These are phyloP conservation scores for Porodaedalea pini DNA, from an alignment of 1,284 basidiomycete species.

Conservation along the genomic window DNA sequence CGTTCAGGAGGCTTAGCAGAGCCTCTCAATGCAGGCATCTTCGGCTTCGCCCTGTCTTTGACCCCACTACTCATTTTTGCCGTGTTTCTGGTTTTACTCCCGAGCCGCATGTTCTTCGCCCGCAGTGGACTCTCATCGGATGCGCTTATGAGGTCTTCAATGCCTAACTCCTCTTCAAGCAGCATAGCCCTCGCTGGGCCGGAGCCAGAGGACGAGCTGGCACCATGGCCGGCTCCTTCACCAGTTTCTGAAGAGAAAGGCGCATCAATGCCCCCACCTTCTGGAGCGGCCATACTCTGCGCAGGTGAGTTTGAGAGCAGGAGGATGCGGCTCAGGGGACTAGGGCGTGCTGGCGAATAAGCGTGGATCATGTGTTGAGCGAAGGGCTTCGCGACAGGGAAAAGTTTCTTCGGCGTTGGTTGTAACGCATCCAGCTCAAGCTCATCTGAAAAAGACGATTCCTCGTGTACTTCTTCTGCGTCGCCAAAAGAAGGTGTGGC, in stretches of 20 bases:
- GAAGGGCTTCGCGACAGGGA: conserved; percentile 67
- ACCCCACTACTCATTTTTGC: conserved; percentile 25
- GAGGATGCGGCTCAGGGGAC: conserved; percentile 70
- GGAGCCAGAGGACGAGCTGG: conserved; percentile 27
- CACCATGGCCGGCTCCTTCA: conserved; percentile 27
- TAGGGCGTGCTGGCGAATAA: conserved; percentile 73
- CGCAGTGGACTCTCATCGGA: conserved; percentile 36
- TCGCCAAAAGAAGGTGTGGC: conserved; percentile 5
- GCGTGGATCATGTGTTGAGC: conserved; percentile 68
- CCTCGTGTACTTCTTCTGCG: neutral
- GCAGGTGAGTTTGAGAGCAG: conserved; percentile 61
- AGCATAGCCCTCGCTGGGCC: neutral
- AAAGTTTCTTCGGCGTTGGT: conserved; percentile 33
- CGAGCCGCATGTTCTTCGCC: conserved; percentile 37
- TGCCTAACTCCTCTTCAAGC: conserved; percentile 19
- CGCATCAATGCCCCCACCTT: conserved; percentile 4
- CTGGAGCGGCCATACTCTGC: neutral
- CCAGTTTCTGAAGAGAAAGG: neutral
- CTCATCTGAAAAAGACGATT: neutral
- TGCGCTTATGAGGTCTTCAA: conserved; percentile 21
- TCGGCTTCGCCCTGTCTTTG: conserved; percentile 19
- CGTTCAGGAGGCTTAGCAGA: neutral
- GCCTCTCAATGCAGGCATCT: conserved; percentile 25
- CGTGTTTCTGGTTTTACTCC: conserved; percentile 9
- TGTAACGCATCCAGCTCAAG: neutral